Evolutionary conservation across 75 land plant genomes (phyloP), one percentile per base, ranked within the genome.

Genomic region (Cupressus sempervirens): DNA sequence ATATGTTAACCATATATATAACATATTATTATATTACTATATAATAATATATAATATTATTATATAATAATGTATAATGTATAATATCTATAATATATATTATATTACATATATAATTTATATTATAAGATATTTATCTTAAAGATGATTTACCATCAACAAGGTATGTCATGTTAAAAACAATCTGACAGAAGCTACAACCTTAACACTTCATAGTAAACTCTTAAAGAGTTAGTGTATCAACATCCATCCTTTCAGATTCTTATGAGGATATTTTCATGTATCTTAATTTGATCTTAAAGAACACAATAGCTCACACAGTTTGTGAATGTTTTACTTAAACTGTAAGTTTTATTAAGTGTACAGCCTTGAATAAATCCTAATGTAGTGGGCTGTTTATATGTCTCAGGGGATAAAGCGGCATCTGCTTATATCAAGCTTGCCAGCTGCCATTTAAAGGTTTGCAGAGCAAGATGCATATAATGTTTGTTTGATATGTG

Each of bases 401-500:
- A 35, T 35, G 38, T 85, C 86, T 45, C 88, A 96, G 98, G 95
- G 97, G 95, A 95, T 70, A 90, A 89, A 84, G 98, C 95, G 68
- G 98, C 91, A 50, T 76, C 85, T 53, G 90, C 83, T 1, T 96
- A 96, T 86, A 85, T 93, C 80, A 92, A 95, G 86, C 90, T 95
- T 82, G 95, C 98, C 7, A 77, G 88, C 76, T 95, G 97, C 84
- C 92, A 96, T 84, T 81, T 94, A 85, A 95, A 94, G 97, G 97
- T 95, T 45, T 43, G 30, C 30, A 0, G 4, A 79, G 50, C 52
- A 36, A 48, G 53, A 68, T 80, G 38, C 23, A 43, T 46, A 50
- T 48, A 8, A 18, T 18, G 41, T 76, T 67, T 52, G 30, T 76
- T n/a, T 83, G 43, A 16, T 3, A 23, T 43, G 9, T 50, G 35